phyloP scores from a whole-genome alignment of 306 rosid genomes.

The Morella rubra region DNA sequence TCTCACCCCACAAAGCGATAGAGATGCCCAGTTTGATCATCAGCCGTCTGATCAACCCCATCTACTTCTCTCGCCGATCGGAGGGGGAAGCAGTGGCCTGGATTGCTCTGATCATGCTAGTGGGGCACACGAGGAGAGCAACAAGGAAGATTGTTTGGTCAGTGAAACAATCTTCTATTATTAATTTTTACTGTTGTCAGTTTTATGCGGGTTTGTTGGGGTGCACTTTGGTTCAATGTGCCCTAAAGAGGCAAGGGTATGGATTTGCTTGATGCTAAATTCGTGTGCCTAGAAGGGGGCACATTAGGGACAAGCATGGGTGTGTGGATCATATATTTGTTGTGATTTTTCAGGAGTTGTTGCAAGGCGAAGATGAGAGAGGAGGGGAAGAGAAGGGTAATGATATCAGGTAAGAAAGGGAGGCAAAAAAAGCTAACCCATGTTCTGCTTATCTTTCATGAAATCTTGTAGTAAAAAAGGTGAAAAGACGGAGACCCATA shows the following conservation, averaged over 20 bases:
- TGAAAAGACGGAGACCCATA: slow-evolving; percentile 51
- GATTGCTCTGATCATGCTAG: slow-evolving; percentile 29
- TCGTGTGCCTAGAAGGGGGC: slow-evolving; percentile 27
- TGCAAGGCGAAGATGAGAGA: slow-evolving; percentile 30
- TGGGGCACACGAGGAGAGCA: slow-evolving; percentile 31
- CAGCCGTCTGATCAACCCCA: slow-evolving; percentile 51
- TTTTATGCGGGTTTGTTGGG: slow-evolving; percentile 17
- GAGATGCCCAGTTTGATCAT: slow-evolving; percentile 27
- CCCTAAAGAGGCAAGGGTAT: slow-evolving; percentile 18
- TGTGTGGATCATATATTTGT: slow-evolving; percentile 25
- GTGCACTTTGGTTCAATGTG: slow-evolving; percentile 56
- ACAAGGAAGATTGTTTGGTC: slow-evolving; percentile 44
- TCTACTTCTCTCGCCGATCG: slow-evolving; percentile 39
- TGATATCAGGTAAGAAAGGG: slow-evolving; percentile 53
- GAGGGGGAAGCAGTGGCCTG: slow-evolving; percentile 26
- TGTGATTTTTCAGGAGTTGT: slow-evolving; percentile 35
- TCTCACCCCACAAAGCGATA: slow-evolving; percentile 2
- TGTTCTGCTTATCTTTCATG: slow-evolving; percentile 34
- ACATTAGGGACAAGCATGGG: not conserved
- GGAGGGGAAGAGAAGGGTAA: slow-evolving; percentile 35
- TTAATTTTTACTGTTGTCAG: slow-evolving; percentile 17
- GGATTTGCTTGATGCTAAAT: slow-evolving; percentile 4
- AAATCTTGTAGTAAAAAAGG: slow-evolving; percentile 53
- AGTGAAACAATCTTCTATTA: slow-evolving; percentile 31
- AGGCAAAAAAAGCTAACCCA: slow-evolving; percentile 14